Evolutionary conservation across 2,329 filamentous ascomycete species (phyloP).

Genomic region (Pezicula neosporulosa): DNA sequence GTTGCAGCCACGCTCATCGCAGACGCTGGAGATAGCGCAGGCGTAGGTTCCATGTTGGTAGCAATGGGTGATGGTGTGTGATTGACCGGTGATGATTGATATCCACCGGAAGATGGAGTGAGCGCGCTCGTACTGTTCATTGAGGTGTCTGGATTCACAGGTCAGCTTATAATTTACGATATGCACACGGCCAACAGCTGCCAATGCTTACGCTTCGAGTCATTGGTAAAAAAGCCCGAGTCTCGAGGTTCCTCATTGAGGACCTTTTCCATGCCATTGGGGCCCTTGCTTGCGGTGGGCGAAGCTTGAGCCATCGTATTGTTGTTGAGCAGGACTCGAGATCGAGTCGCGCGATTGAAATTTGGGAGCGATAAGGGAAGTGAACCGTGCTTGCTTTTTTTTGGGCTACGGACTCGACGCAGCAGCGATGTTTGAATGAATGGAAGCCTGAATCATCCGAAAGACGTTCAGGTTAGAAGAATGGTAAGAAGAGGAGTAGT

Average conservation of each 20-base stretch:
- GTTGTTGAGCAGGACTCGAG: no score
- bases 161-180: constrained; percentile 4
- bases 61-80: constrained; percentile 60
- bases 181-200: not conserved
- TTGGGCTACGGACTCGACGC: no score
- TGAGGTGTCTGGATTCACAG: constrained; percentile 30
- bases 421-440: no score
- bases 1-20: constrained; percentile 65
- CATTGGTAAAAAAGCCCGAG: constrained; percentile 10
- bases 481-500: no score
- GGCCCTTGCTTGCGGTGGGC: not conserved
- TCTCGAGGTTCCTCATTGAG: constrained; percentile 1
- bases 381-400: no score
- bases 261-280: not conserved
- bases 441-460: no score
- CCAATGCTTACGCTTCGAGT: constrained; percentile 13
- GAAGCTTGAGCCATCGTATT: not conserved
- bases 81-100: constrained; percentile 48
- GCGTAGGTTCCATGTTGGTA: constrained; percentile 31
- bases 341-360: no score
- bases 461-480: no score
- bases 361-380: no score
- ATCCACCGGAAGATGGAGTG: constrained; percentile 41
- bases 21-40: constrained; percentile 52
- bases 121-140: constrained; percentile 36